Conservation (phyloP, 2,329 filamentous ascomycete species). For the Colletotrichum melonis region DNA sequence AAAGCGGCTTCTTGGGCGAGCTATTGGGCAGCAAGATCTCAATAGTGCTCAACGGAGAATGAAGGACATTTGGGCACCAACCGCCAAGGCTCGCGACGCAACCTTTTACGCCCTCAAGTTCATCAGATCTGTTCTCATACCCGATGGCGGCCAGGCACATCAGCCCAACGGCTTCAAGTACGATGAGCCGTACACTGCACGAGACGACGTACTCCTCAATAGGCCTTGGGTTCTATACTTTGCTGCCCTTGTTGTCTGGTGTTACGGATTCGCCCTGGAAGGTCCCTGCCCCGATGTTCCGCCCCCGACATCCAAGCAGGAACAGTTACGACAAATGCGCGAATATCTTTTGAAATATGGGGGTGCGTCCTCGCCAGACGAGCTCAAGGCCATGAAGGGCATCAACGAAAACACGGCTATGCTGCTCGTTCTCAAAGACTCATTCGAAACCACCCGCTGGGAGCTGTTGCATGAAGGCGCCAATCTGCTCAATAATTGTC, state of each 20-base stretch:
- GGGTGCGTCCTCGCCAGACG: conserved; percentile 78
- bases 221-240: conserved; percentile 97
- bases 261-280: conserved; percentile 91
- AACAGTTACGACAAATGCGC: conserved; percentile 82
- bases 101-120: conserved; percentile 94
- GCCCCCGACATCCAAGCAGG: conserved; percentile 68
- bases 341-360: conserved; percentile 80
- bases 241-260: conserved; percentile 92
- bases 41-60: conserved; percentile 83
- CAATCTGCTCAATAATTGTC: conserved; percentile 83
- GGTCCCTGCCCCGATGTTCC: conserved; percentile 72
- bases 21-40: conserved; percentile 85
- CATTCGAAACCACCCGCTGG: conserved; percentile 88
- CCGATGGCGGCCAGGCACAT: conserved; percentile 53
- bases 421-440: conserved; percentile 82
- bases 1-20: conserved; percentile 84
- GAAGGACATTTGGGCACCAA: conserved; percentile 90
- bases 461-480: conserved; percentile 91
- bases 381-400: conserved; percentile 77
- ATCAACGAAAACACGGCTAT: conserved; percentile 87
- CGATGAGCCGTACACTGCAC: conserved; percentile 76
- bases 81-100: conserved; percentile 88
- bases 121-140: conserved; percentile 83
- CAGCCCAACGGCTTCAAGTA: conserved; percentile 51
- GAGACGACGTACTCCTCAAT: conserved; percentile 90